These are phyloP conservation scores for Houttuynia cordata DNA, from an alignment of 164 flowering plant species.

Conservation along the genomic window DNA sequence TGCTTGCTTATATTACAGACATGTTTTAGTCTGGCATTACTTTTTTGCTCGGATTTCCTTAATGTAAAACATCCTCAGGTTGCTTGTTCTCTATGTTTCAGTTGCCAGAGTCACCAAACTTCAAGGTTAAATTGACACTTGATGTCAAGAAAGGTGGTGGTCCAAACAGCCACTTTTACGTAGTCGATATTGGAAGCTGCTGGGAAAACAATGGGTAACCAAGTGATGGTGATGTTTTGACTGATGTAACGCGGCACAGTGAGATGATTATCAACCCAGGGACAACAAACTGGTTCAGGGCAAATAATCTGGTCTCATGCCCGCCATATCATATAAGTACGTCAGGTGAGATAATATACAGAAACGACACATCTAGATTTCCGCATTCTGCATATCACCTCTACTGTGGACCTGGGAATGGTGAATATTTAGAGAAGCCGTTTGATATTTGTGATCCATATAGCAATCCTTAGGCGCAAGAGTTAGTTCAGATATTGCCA, in stretches of 20 bases:
- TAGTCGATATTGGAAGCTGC: constrained; percentile 49
- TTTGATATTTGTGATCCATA: constrained; percentile 39
- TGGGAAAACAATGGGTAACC: constrained; percentile 48
- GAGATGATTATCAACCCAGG: constrained; percentile 52
- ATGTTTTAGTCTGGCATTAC: not conserved
- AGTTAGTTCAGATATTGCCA: constrained; percentile 40
- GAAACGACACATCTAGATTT: constrained; percentile 27
- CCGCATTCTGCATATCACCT: constrained; percentile 48
- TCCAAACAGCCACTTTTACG: constrained; percentile 44
- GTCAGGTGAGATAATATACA: constrained; percentile 18
- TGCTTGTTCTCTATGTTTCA: constrained; percentile 7
- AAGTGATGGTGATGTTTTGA: constrained; percentile 38
- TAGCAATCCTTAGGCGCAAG: constrained; percentile 50
- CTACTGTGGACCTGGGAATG: constrained; percentile 45
- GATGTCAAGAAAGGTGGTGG: constrained; percentile 43
- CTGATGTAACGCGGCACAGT: constrained; percentile 51
- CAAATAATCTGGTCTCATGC: constrained; percentile 22
- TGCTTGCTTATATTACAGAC: not conserved
- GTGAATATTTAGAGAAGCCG: constrained; percentile 26
- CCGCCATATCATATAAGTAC: constrained; percentile 35
- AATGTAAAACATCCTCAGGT: not conserved
- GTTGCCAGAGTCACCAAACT: constrained; percentile 46
- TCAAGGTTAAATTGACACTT: constrained; percentile 36
- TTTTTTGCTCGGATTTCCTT: not conserved
- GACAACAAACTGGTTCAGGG: constrained; percentile 29